Base-by-base conservation (phyloP, 495 filamentous ascomycete genomes). In the Neurospora sp. region DNA sequence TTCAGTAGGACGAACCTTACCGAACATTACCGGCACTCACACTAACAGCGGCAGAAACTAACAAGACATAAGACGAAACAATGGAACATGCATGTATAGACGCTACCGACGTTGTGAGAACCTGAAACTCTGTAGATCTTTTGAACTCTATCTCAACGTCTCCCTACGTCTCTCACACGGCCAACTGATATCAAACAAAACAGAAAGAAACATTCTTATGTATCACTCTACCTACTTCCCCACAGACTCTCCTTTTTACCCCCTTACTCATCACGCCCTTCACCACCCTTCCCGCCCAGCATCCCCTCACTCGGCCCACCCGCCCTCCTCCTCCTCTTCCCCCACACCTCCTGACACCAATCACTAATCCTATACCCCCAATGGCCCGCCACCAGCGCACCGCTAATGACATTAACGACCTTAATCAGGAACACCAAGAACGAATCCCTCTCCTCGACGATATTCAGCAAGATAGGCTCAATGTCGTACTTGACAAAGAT, bases 401-500 rank as follows among this genome's bases (percentile, higher is more conserved):
- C 89, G 71, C 85, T 87, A 16, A 91, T 78, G 40, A 91, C 83
- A 77, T 91, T 88, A 23, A 89, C 89, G 40, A 96, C 80, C 79
- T 95, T 88, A 76, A 99, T 87, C 42, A 94, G 44, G 78, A 98
- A 87, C 31, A 86, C 84, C 72, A 97, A 80, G 72, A 98, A 86
- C 20, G 91, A 86, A 49, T 89, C 90, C 76, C 95, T 86, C 78
- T 91, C 90, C 84, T 98, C 96, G 75, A 91, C 91, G 71, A 99
- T 90, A 35, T 91, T 90, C 39, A 99, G 84, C 77, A 93, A 80
- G 77, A 99, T 95, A 5, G 96, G 96, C 88, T 99, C 96, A 79
- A 99, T 98, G 82, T 98, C 95, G 81, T 95, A 99, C 85, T 98
- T 98, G 87, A 99, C 94, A 83, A 97, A 99, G 76, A 99, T 92